A percentile compares a stretch with the other conserved stretches of the same genome.
Conservation (phyloP, 2,329 filamentous ascomycete species). For the Tolypocladium amazonense region DNA sequence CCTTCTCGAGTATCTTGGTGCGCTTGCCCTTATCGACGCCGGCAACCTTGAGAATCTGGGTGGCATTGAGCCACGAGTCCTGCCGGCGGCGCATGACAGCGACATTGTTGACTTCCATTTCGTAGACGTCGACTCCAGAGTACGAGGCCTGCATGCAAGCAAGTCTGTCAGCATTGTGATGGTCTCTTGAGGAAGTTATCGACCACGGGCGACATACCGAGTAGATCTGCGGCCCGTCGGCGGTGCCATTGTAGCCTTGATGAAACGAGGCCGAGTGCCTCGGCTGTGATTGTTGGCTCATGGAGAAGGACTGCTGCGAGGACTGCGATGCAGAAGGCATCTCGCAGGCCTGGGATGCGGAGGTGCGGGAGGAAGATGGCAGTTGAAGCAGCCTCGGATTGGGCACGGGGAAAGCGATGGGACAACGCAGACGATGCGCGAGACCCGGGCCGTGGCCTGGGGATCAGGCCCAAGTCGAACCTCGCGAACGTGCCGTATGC, state of each 20-base stretch:
- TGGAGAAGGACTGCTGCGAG: slow-evolving; percentile 45
- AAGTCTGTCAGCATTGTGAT: slow-evolving; percentile 5
- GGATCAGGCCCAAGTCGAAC: background rate
- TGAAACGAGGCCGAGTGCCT: slow-evolving; percentile 26
- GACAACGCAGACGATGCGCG: background rate
- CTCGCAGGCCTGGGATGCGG: background rate
- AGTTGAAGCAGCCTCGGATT: background rate
- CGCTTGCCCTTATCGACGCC: slow-evolving; percentile 96
- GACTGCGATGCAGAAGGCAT: slow-evolving; percentile 38
- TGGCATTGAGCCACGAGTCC: slow-evolving; percentile 96
- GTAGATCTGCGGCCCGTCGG: slow-evolving; percentile 48
- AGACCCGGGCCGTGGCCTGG: background rate
- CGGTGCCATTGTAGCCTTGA: slow-evolving; percentile 19
- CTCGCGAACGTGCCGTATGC: background rate
- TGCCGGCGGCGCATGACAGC: slow-evolving; percentile 92
- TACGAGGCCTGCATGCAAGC: slow-evolving; percentile 58
- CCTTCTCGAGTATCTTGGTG: slow-evolving; percentile 95
- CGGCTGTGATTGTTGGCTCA: slow-evolving; percentile 43
- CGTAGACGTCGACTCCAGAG: slow-evolving; percentile 92
- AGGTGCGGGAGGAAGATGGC: background rate
- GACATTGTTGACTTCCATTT: slow-evolving; percentile 92
- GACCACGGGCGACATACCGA: slow-evolving; percentile 33
- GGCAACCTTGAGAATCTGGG: slow-evolving; percentile 94
- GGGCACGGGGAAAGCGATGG: background rate
- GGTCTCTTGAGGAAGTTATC: background rate